These are phyloP conservation scores for Salvia rosmarinus DNA, from an alignment of 257 asterid genomes.

Conservation along the genomic window DNA sequence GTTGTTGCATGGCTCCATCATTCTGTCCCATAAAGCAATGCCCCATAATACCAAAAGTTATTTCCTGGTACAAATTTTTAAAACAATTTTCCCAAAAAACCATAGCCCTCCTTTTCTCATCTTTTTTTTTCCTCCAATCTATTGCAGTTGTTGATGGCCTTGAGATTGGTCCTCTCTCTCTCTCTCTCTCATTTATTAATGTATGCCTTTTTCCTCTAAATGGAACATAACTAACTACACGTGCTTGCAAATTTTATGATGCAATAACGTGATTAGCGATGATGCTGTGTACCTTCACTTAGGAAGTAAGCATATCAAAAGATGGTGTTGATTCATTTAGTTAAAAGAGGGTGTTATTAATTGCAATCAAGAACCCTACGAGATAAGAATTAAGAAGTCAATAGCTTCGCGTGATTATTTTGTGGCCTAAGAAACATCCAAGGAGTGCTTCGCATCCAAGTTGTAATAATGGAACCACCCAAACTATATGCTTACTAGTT, in stretches of 20 bases:
- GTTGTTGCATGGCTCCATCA: slow-evolving; percentile 52
- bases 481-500: too few species aligned
- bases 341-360: background rate
- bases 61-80: slow-evolving; percentile 32
- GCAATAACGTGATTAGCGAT: slow-evolving; percentile 26
- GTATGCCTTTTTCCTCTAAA: slow-evolving; percentile 10
- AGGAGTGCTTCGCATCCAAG: slow-evolving; percentile 31
- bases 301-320: slow-evolving; percentile 13
- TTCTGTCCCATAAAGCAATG: slow-evolving; percentile 42
- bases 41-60: slow-evolving; percentile 10
- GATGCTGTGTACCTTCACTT: slow-evolving; percentile 30
- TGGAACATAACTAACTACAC: slow-evolving; percentile 20
- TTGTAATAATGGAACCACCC: slow-evolving; percentile 19
- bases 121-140: slow-evolving; percentile 31
- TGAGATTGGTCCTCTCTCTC: background rate
- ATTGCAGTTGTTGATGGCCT: slow-evolving; percentile 15
- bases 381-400: background rate
- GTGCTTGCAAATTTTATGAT: slow-evolving; percentile 19
- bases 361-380: slow-evolving; percentile 25
- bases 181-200: background rate
- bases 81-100: slow-evolving; percentile 29
- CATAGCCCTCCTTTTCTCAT: background rate
- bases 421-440: slow-evolving; percentile 29
- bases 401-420: slow-evolving; percentile 6
- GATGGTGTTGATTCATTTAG: background rate